Conservation (phyloP, 495 filamentous ascomycete species). For the Trichocladium uniseriatum region DNA sequence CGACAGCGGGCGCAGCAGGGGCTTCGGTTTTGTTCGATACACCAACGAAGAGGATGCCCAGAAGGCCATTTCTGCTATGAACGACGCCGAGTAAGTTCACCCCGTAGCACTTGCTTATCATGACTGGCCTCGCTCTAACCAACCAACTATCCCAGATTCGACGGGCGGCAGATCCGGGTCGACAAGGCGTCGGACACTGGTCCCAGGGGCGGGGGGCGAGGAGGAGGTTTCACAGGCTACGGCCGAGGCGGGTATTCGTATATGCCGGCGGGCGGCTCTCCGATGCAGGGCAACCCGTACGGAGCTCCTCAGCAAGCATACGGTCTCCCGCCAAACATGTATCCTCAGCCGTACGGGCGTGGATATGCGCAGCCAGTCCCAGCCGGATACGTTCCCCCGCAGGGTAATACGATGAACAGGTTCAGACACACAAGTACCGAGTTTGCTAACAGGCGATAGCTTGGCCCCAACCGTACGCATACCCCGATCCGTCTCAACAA, state of each 20-base stretch:
- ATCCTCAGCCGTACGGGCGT: constrained; percentile 23
- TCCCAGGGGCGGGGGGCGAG: constrained; percentile 45
- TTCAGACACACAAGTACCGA: too few relatives aligned
- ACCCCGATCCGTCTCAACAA: constrained; percentile 31
- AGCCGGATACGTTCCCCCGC: constrained; percentile 28
- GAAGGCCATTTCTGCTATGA: constrained; percentile 72
- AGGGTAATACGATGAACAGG: constrained; percentile 30
- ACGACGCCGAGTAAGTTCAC: constrained; percentile 78
- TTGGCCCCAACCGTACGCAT: constrained; percentile 25
- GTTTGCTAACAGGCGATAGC: constrained; percentile 6
- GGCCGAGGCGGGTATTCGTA: constrained; percentile 26
- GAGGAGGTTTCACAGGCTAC: constrained; percentile 29
- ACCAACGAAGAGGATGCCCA: constrained; percentile 72
- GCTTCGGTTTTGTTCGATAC: constrained; percentile 95
- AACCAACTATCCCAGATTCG: constrained; percentile 61
- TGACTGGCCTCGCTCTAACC: constrained; percentile 9
- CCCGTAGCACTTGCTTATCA: background rate
- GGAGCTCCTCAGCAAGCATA: constrained; percentile 27
- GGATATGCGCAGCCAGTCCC: constrained; percentile 22
- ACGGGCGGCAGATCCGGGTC: constrained; percentile 90
- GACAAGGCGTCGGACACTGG: constrained; percentile 86
- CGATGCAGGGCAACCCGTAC: constrained; percentile 24
- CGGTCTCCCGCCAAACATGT: constrained; percentile 20
- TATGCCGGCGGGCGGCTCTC: constrained; percentile 22
- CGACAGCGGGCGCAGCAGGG: constrained; percentile 89